Evolutionary conservation across 768 basidiomycete genomes (phyloP).

Genomic region (Kondoa subrosea): DNA sequence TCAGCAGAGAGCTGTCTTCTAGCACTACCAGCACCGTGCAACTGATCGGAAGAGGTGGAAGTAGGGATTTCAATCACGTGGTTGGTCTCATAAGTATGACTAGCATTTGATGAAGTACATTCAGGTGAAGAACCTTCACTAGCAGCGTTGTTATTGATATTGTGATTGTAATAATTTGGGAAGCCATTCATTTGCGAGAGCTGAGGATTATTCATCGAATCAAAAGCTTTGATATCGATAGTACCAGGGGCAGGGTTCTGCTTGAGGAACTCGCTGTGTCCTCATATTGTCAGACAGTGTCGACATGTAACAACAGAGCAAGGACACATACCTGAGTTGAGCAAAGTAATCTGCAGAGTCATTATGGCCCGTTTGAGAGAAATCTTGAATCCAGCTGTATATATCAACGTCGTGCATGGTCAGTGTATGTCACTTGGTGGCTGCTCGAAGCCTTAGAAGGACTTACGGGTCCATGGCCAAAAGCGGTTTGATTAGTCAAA

Average conservation of each 20-base stretch:
- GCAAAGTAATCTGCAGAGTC: neutral
- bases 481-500: too few relatives aligned
- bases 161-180: neutral
- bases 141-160: slow-evolving; percentile 6
- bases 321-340: too few relatives aligned
- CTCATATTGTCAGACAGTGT: too few relatives aligned
- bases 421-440: too few relatives aligned
- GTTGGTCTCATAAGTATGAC: neutral
- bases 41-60: too few relatives aligned
- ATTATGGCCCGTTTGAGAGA: neutral
- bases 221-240: neutral
- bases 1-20: slow-evolving; percentile 40
- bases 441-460: too few relatives aligned
- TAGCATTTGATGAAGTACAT: slow-evolving; percentile 23
- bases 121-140: slow-evolving; percentile 25
- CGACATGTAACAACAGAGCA: too few relatives aligned
- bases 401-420: neutral
- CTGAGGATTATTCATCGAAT: too few relatives aligned
- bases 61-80: neutral
- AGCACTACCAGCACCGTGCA: slow-evolving; percentile 24
- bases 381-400: neutral
- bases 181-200: neutral
- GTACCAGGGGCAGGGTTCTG: neutral
- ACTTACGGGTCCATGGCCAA: too few relatives aligned
- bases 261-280: neutral